Evolutionary conservation across 805 yeast species (phyloP), one percentile per base, ranked within the genome.

Genomic region (Ogataea wickerhamii): DNA sequence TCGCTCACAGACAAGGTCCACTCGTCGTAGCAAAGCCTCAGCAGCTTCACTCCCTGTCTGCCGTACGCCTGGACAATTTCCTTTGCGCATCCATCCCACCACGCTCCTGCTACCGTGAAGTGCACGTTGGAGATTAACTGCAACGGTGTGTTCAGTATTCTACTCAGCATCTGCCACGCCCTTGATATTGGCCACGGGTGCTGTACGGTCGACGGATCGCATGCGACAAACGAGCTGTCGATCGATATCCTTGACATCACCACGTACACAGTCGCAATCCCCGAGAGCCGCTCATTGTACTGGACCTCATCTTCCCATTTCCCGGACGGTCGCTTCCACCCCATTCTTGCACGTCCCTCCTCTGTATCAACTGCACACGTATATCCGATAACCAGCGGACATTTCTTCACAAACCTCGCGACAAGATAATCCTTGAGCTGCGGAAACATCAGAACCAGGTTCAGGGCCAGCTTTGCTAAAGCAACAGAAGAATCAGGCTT

Each of bases 81-180:
- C 6, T 49, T 44, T 0, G 85, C 89, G 34, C 82, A 70, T 4
- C 88, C 78, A 48, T 93, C 98, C 95, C 97, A 87, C 97, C 97
- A 89, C 23, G 83, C 76, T 2, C 87, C 81, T 4, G 80, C 71
- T 2, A 82, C 74, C 0, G 78, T 68, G 54, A 71, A 89, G 56
- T 89, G 95, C 1, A 82, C 73, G 47, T 86, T 82, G 0, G 77
- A 66, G 10, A 88, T 53, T 11, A 73, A 56, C 0, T 65, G 64
- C 3, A 53, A 23, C 1, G 78, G 73, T 0, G 72, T 63, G 60
- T 93, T 88, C 29, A 84, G 66, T 35, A 77, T 58, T 30, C 97
- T 66, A 0, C 96, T 81, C n/a, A 83, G 47, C 56, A 87, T 72
- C 22, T 51, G 63, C 98, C 98, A 91, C 18, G 73, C 66, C 41